These are phyloP conservation scores for Geosmithia putterillii DNA, from an alignment of 2,329 filamentous ascomycete genomes.

Conservation along the genomic window DNA sequence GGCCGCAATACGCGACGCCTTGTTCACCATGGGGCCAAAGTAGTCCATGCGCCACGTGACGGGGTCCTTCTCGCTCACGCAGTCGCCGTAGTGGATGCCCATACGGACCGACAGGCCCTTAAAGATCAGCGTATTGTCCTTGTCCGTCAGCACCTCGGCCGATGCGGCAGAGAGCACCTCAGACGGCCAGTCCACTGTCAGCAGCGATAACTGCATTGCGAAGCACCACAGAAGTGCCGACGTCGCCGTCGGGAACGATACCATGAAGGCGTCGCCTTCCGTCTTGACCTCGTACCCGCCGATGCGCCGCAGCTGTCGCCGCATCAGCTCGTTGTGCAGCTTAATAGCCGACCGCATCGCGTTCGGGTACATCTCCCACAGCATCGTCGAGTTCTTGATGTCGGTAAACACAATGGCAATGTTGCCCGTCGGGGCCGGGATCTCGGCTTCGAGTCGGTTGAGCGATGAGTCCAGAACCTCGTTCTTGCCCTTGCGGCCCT, in stretches of 20 bases:
- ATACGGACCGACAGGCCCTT: constrained; percentile 90
- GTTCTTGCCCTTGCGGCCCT: constrained; percentile 50
- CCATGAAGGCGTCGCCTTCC: constrained; percentile 99
- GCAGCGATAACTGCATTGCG: constrained; percentile 75
- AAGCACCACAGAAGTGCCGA: constrained; percentile 94
- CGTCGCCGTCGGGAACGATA: constrained; percentile 92
- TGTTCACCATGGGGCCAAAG: constrained; percentile 98
- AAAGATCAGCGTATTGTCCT: constrained; percentile 83
- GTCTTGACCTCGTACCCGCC: constrained; percentile 99
- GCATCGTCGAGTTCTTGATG: constrained; percentile 92
- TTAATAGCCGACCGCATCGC: constrained; percentile 97
- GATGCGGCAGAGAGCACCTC: constrained; percentile 82
- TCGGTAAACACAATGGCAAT: constrained; percentile 95
- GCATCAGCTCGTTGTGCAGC: constrained; percentile 94
- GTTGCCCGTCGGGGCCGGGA: constrained; percentile 81
- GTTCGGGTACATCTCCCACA: constrained; percentile 92
- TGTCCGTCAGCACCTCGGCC: constrained; percentile 71
- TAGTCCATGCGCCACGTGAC: constrained; percentile 99
- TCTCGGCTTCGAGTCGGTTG: constrained; percentile 76
- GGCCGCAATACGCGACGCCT: constrained; percentile 83
- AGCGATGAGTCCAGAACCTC: constrained; percentile 76
- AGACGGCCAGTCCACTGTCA: constrained; percentile 85
- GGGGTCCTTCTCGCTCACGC: constrained; percentile 89
- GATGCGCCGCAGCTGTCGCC: constrained; percentile 81
- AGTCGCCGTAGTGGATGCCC: constrained; percentile 92